Base-by-base conservation (phyloP, 306 rosid species). In the Rosa persica region DNA sequence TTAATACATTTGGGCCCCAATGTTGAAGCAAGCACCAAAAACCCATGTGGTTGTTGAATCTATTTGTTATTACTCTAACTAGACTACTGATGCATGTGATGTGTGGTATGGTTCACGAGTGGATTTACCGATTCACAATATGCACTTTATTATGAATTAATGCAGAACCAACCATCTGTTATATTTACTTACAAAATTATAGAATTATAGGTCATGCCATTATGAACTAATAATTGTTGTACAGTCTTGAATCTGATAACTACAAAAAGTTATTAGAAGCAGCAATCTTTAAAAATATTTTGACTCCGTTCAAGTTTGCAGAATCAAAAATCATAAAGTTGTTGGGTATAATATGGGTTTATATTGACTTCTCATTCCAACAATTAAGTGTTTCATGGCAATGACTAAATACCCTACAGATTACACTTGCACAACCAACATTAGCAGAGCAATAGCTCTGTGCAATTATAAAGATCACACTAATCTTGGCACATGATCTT, bases 11-110 rank as follows among this genome's bases (percentile, higher is more conserved):
- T 11, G 66, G 74, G 68, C 3, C 81, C 75, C 70, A 78, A 43
- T 17, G 40, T 57, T 78, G 76, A 70, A 78, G 64, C 6, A 25
- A 19, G 60, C 46, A 78, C 70, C 81, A 43, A 10, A 64, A 67
- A 27, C 46, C 51, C 72, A 68, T 68, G 72, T 78, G 81, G 47
- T 65, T 11, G 70, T 78, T 67, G 70, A 8, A 49, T 48, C 52
- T 17, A 19, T 66, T 66, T 36, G 22, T 38, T 17, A 36, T 12
- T 19, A 38, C 13, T 66, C 46, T 55, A 36, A 66, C 70, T 4
- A n/a, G 62, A 36, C 70, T 36, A 66, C 17, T 66, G 25, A 66
- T 34, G n/a, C 70, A 8, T 66, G 62, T 30, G 19, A 61, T 10
- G 58, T 55, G 27, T 3, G 62, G 1, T 3, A 8, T 19, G 60